phyloP scores from a whole-genome alignment of 129 eudicot species.

The Flaveria linearis region DNA sequence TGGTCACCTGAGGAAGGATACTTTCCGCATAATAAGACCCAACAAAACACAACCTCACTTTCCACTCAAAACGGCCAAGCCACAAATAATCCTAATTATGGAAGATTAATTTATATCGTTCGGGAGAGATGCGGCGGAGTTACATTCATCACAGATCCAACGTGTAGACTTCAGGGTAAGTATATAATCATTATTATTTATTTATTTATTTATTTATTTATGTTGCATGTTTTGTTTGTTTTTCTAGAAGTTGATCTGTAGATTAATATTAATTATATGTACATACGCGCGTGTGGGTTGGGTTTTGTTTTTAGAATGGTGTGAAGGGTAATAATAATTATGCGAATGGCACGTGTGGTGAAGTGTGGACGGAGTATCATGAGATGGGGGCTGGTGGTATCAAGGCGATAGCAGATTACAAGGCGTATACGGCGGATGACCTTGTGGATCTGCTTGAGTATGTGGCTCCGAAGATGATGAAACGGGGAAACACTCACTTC shows the following conservation, averaged over 20 bases:
- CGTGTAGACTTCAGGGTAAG: constrained; percentile 83
- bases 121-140: constrained; percentile 67
- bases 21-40: constrained; percentile 48
- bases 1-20: constrained; percentile 92
- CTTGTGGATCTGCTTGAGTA: constrained; percentile 68
- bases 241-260: too few relatives aligned
- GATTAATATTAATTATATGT: too few relatives aligned
- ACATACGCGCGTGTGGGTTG: neutral
- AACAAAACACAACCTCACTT: constrained; percentile 34
- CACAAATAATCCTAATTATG: constrained; percentile 49
- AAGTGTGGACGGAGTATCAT: constrained; percentile 98
- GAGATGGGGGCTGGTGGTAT: constrained; percentile 85
- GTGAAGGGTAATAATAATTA: constrained; percentile 61
- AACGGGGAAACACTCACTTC: constrained; percentile 72
- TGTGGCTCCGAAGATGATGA: constrained; percentile 98
- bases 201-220: neutral
- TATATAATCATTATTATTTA: neutral
- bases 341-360: constrained; percentile 67
- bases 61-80: constrained; percentile 27
- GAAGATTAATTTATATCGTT: constrained; percentile 88
- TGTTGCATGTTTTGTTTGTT: too few relatives aligned
- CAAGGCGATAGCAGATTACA: constrained; percentile 77
- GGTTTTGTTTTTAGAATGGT: constrained; percentile 50
- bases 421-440: constrained; percentile 77
- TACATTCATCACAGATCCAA: constrained; percentile 53